Base-by-base conservation (phyloP, 352 stramenopile species). In the Globisporangium nunn region DNA sequence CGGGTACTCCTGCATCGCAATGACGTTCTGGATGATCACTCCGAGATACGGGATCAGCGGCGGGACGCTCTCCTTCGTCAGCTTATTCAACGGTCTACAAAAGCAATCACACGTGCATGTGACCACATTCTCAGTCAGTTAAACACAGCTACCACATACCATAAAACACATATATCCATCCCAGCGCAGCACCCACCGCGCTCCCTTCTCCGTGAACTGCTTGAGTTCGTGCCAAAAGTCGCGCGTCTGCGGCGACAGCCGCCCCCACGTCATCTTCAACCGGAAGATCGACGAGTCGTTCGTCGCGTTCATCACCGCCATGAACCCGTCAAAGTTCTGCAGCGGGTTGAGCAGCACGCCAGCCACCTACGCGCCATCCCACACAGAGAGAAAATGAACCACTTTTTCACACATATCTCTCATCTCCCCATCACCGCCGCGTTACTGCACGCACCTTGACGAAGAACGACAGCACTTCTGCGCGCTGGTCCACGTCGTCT, bases 281-380 rank as follows among this genome's bases (percentile, higher is more conserved):
- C 85, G 83, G 60, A 90, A 93, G 15, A 95, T 70, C 6, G 83
- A 93, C 39, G 85, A 92, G 62, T 93, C 84, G 39, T 95, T 93
- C 8, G 82, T 83, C 6, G 85, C 85, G 46, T 95, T 93, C 85
- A 95, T 95, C 61, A 95, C 82, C 6, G 85, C 85, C 81, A 95
- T 93, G 58, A 95, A 93, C 14, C 85, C 85, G 56, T 95, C 85
- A 14, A 91, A 75, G 58, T 95, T 95, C 62, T 93, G 85, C 33
- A 95, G 58, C 17, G 85, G 83, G 0, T 75, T 81, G 12, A 93
- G 62, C 48, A 88, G 72, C 8, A 85, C 81, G 6, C 72, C 81
- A 53, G 85, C 85, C 31, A 93, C 81, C 66, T 90, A 54, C 15
- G 18, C 12, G 5, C 17, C 39, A 39, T 39, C 5, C 23, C 23